These are phyloP conservation scores for Pseudonectria foliicola DNA, from an alignment of 2,329 filamentous ascomycete genomes.

Conservation along the genomic window DNA sequence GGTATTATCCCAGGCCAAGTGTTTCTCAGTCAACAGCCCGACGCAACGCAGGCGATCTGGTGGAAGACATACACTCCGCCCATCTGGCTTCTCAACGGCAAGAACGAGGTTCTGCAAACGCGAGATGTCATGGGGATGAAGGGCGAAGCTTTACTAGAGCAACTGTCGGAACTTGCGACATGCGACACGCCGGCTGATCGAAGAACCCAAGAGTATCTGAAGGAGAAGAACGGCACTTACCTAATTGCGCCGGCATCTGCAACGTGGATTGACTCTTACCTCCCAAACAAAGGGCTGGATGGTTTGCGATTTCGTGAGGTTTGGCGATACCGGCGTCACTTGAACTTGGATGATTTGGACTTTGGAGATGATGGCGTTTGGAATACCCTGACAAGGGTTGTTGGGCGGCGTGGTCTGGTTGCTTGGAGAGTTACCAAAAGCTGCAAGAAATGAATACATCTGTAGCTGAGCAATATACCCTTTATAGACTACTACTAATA, in stretches of 20 bases:
- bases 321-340: conserved; percentile 60
- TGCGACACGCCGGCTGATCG: conserved; percentile 54
- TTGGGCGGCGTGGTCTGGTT: conserved; percentile 55
- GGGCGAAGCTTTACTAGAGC: conserved; percentile 50
- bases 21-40: conserved; percentile 63
- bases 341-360: conserved; percentile 75
- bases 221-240: conserved; percentile 58
- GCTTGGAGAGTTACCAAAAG: conserved; percentile 61
- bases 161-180: conserved; percentile 52
- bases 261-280: conserved; percentile 59
- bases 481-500: conserved; percentile 14
- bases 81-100: conserved; percentile 71
- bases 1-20: conserved; percentile 70
- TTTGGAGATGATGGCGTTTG: conserved; percentile 70
- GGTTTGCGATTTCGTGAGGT: conserved; percentile 61
- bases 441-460: conserved; percentile 29
- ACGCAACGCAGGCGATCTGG: conserved; percentile 66
- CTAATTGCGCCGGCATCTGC: conserved; percentile 69
- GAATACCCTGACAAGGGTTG: conserved; percentile 60
- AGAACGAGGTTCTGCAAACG: conserved; percentile 64
- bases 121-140: conserved; percentile 68
- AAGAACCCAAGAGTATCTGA: conserved; percentile 48
- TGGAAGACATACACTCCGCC: conserved; percentile 84
- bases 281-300: conserved; percentile 50
- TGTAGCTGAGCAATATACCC: conserved; percentile 6